Percentiles rank a stretch among this genome's conserved stretches.
These are phyloP conservation scores for Pluteus cervinus DNA, from an alignment of 768 basidiomycete genomes.

Conservation along the genomic window DNA sequence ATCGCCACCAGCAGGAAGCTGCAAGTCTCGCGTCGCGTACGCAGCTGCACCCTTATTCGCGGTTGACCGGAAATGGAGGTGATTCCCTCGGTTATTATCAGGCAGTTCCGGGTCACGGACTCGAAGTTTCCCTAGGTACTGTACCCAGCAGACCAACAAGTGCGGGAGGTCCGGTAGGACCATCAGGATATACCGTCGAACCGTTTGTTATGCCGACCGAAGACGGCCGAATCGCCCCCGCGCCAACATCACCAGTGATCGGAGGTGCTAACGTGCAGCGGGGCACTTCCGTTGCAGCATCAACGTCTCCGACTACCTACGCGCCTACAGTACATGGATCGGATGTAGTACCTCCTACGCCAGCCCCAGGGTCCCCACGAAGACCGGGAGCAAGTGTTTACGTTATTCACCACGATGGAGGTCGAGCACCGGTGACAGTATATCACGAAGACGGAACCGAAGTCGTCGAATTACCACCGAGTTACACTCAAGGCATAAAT, in stretches of 20 bases:
- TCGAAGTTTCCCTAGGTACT: too few species aligned
- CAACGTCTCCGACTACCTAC: too few species aligned
- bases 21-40: too few species aligned
- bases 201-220: slow-evolving; percentile 36
- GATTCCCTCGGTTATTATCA: too few species aligned
- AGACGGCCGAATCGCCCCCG: slow-evolving; percentile 18
- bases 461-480: slow-evolving; percentile 56
- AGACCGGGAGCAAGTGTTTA: slow-evolving; percentile 45
- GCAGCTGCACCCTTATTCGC: too few species aligned
- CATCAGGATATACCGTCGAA: slow-evolving; percentile 33
- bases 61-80: too few species aligned
- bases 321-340: too few species aligned
- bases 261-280: slow-evolving; percentile 2
- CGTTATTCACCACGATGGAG: slow-evolving; percentile 58
- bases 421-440: slow-evolving; percentile 50
- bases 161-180: too few species aligned
- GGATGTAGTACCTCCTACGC: too few species aligned
- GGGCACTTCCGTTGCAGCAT: too few species aligned
- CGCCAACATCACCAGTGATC: slow-evolving; percentile 7
- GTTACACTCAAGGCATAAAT: slow-evolving; percentile 32
- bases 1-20: slow-evolving; percentile 16
- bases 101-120: too few species aligned
- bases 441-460: slow-evolving; percentile 49
- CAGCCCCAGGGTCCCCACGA: slow-evolving; percentile 10
- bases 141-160: too few species aligned